These are phyloP conservation scores for Zoysia matrella DNA, from an alignment of 202 grass and related monocot genomes.

Conservation along the genomic window DNA sequence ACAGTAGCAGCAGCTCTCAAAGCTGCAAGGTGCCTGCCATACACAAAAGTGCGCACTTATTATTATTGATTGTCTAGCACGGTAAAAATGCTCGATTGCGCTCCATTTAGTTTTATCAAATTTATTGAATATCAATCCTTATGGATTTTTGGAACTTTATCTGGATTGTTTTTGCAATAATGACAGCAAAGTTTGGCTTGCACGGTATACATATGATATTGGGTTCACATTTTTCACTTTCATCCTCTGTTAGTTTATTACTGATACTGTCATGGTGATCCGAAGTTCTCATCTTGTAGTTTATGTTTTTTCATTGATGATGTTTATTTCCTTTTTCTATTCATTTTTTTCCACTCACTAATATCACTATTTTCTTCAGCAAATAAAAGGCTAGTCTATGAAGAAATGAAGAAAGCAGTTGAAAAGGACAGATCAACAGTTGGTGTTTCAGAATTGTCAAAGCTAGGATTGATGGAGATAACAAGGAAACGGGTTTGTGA, in stretches of 20 bases:
- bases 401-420: constrained; percentile 97
- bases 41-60: too few relatives aligned
- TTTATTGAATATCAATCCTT: constrained; percentile 13
- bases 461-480: constrained; percentile 97
- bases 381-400: constrained; percentile 84
- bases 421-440: constrained; percentile 94
- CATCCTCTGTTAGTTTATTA: constrained; percentile 25
- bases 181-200: constrained; percentile 9
- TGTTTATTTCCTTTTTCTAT: constrained; percentile 5
- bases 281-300: constrained; percentile 8
- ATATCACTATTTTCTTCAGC: constrained; percentile 59
- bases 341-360: constrained; percentile 35
- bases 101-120: background rate
- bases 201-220: constrained; percentile 26
- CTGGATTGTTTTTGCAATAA: constrained; percentile 13
- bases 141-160: constrained; percentile 18
- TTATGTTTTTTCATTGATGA: background rate
- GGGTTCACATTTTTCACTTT: constrained; percentile 17
- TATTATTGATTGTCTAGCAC: too few relatives aligned
- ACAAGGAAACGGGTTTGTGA: constrained; percentile 88
- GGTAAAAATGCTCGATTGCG: too few relatives aligned
- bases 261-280: background rate
- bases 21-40: too few relatives aligned
- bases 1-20: too few relatives aligned
- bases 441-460: constrained; percentile 86